These are phyloP conservation scores for Fusarium piperis DNA, from an alignment of 2,329 filamentous ascomycete genomes.

Conservation along the genomic window DNA sequence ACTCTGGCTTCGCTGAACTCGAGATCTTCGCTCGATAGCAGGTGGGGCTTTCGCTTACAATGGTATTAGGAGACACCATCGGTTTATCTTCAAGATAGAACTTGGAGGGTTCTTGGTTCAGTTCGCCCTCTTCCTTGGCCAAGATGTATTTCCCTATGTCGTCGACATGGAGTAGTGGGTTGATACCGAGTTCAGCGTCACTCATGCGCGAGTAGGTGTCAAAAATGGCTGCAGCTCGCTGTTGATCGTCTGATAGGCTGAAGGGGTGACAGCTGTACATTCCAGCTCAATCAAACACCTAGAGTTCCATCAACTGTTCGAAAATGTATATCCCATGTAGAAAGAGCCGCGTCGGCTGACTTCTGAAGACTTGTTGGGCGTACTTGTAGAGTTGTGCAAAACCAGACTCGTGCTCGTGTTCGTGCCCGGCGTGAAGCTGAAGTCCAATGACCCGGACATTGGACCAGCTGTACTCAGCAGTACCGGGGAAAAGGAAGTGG, in stretches of 20 bases:
- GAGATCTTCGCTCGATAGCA: constrained; percentile 20
- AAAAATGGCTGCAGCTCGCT: neutral
- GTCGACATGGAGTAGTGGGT: neutral
- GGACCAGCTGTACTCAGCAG: neutral
- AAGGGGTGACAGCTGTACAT: neutral
- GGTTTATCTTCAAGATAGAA: neutral
- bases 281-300: neutral
- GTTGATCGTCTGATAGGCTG: neutral
- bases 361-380: neutral
- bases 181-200: constrained; percentile 9
- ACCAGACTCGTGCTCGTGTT: neutral
- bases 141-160: constrained; percentile 3
- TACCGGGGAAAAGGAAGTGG: neutral
- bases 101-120: neutral
- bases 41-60: constrained; percentile 30
- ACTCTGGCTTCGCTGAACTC: neutral
- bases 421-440: neutral
- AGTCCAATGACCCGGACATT: neutral
- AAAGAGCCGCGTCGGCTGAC: neutral
- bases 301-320: neutral
- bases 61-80: constrained; percentile 11
- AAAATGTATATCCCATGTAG: neutral
- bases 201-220: constrained; percentile 15
- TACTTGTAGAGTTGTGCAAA: neutral
- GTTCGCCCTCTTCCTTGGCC: neutral